Conservation (phyloP, 352 stramenopile species). For the Phytopythium vexans region DNA sequence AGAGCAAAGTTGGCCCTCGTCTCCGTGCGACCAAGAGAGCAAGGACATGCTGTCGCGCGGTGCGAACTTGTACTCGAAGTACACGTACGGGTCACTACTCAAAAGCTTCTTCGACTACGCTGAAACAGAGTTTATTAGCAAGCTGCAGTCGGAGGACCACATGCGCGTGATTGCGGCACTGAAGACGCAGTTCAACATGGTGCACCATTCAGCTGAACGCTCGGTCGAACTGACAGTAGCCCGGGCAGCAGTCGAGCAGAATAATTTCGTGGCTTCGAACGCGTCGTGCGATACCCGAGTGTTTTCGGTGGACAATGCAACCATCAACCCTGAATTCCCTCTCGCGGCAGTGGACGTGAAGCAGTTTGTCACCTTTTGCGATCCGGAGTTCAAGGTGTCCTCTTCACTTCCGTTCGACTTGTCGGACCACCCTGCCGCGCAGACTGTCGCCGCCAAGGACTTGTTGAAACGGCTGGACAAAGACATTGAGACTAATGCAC, state of each 20-base stretch:
- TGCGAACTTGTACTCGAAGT: constrained; percentile 81
- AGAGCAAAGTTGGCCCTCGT: constrained; percentile 45
- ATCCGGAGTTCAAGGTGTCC: constrained; percentile 48
- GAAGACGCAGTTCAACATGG: constrained; percentile 60
- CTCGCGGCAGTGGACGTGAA: constrained; percentile 66
- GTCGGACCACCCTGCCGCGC: constrained; percentile 78
- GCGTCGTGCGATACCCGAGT: constrained; percentile 64
- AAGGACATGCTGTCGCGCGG: constrained; percentile 64
- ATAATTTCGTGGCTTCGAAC: constrained; percentile 69
- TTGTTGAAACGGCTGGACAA: constrained; percentile 90
- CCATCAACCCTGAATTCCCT: constrained; percentile 73
- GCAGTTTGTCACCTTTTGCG: constrained; percentile 70
- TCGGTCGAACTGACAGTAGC: constrained; percentile 9
- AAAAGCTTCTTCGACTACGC: constrained; percentile 84
- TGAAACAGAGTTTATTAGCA: constrained; percentile 61
- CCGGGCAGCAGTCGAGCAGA: constrained; percentile 1
- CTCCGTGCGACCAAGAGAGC: constrained; percentile 68
- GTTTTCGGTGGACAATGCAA: constrained; percentile 22
- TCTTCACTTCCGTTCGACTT: constrained; percentile 92
- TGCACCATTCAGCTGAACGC: constrained; percentile 8
- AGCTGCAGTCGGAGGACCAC: constrained; percentile 53
- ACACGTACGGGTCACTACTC: constrained; percentile 68
- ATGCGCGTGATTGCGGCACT: constrained; percentile 46
- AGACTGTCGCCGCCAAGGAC: constrained; percentile 93
- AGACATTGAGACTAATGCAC: constrained; percentile 89